phyloP scores from a whole-genome alignment of 2,329 filamentous ascomycete species.

The Scedosporium boydii region DNA sequence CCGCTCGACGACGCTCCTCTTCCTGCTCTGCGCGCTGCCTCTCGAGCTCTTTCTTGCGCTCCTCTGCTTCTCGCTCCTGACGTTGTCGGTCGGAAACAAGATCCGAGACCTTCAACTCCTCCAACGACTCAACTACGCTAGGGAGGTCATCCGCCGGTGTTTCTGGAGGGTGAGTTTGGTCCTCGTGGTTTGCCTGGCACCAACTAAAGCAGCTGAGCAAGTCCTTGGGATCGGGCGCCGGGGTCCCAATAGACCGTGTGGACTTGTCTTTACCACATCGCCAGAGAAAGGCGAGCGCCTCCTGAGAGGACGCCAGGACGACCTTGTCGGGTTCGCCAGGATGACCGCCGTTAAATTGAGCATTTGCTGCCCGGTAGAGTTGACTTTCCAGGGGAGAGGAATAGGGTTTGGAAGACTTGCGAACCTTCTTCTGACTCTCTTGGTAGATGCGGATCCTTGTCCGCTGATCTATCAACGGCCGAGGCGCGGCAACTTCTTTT shows the following conservation, averaged over 20 bases:
- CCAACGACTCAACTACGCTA: neutral
- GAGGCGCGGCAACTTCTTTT: neutral
- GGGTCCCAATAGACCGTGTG: neutral
- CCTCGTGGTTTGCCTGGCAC: neutral
- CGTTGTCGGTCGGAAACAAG: neutral
- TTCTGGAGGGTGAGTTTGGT: neutral
- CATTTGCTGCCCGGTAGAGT: neutral
- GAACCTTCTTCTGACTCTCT: neutral
- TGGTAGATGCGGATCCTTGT: neutral
- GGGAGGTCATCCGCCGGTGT: neutral
- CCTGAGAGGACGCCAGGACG: neutral
- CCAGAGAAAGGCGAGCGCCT: neutral
- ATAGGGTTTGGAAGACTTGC: neutral
- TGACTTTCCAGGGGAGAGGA: neutral
- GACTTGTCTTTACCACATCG: neutral
- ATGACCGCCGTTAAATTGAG: too few relatives aligned
- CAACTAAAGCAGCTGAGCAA: neutral
- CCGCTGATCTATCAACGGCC: neutral
- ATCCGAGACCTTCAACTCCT: conserved; percentile 1
- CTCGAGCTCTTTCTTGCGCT: neutral
- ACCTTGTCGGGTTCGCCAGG: neutral
- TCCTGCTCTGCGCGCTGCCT: neutral
- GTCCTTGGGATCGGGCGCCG: neutral
- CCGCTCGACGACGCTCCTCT: neutral
- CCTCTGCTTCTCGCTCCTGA: conserved; percentile 1